A percentile compares a stretch with the other conserved stretches of the same genome.
These are phyloP conservation scores for Neurospora sp. DNA, from an alignment of 495 filamentous ascomycete genomes.

Conservation along the genomic window DNA sequence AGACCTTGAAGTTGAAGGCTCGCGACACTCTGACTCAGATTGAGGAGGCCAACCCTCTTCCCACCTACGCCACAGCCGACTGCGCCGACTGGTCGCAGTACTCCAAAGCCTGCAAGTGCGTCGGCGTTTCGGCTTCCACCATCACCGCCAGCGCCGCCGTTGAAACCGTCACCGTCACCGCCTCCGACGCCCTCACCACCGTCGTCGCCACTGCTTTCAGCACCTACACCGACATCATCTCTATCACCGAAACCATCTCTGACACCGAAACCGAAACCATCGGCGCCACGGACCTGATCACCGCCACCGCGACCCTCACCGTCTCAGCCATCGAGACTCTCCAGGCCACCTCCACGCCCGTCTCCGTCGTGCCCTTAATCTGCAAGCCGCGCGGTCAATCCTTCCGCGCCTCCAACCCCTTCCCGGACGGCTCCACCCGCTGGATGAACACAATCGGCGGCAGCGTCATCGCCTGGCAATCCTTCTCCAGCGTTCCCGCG, in stretches of 20 bases:
- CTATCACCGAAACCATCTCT: not conserved
- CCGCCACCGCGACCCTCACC: not conserved
- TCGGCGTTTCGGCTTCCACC: not conserved
- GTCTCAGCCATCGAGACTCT: not conserved
- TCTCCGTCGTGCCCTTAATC: not conserved
- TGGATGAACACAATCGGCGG: not conserved
- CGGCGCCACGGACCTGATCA: not conserved
- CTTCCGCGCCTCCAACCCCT: not conserved
- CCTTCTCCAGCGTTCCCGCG: not conserved
- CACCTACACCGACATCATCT: constrained; percentile 2
- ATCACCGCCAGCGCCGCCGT: not conserved
- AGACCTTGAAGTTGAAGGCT: not conserved
- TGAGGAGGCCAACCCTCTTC: not conserved
- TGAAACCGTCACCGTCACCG: not conserved
- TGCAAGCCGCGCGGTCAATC: not conserved
- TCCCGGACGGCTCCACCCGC: not conserved
- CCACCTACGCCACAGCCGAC: not conserved
- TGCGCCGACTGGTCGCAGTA: constrained; percentile 2
- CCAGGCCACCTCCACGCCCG: not conserved
- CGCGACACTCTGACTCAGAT: not conserved
- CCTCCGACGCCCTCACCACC: not conserved
- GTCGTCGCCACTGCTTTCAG: not conserved
- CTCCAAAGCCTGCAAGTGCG: not conserved
- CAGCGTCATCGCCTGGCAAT: not conserved
- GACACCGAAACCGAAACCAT: not conserved